Conservation (phyloP, 129 eudicot genomes). For the Chrysanthemum lavandulifolium region DNA sequence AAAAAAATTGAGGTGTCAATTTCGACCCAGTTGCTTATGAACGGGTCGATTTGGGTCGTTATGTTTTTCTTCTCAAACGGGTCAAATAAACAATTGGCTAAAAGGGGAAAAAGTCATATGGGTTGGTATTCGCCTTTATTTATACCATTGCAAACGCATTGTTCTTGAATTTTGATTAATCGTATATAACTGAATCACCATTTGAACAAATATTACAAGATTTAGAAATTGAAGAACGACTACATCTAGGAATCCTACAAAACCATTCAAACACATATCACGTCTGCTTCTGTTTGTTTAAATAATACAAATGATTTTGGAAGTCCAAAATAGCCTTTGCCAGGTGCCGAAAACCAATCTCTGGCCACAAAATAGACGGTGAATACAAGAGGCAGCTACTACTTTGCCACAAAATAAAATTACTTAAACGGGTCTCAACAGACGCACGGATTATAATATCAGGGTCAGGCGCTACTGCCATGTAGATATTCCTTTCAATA, state of each 20-base stretch:
- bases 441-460: background rate
- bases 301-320: background rate
- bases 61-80: too few species aligned
- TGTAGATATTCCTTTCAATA: slow-evolving; percentile 4
- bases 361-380: slow-evolving; percentile 6
- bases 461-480: background rate
- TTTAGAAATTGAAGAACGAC: slow-evolving; percentile 8
- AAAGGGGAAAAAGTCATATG: too few species aligned
- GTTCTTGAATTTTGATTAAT: too few species aligned
- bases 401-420: slow-evolving; percentile 8
- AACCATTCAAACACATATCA: slow-evolving; percentile 17
- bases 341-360: background rate
- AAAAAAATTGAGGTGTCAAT: too few species aligned
- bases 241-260: slow-evolving; percentile 12
- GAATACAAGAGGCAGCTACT: slow-evolving; percentile 1
- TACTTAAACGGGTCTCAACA: slow-evolving; percentile 8
- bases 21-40: too few species aligned
- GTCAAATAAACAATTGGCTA: too few species aligned
- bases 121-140: too few species aligned
- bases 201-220: slow-evolving; percentile 23
- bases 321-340: background rate
- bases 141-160: too few species aligned
- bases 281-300: background rate
- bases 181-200: background rate
- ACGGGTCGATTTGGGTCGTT: too few species aligned